A percentile compares a stretch with the other conserved stretches of the same genome.
These are phyloP conservation scores for Glutinoglossum americanum DNA, from an alignment of 495 filamentous ascomycete genomes.

Conservation along the genomic window DNA sequence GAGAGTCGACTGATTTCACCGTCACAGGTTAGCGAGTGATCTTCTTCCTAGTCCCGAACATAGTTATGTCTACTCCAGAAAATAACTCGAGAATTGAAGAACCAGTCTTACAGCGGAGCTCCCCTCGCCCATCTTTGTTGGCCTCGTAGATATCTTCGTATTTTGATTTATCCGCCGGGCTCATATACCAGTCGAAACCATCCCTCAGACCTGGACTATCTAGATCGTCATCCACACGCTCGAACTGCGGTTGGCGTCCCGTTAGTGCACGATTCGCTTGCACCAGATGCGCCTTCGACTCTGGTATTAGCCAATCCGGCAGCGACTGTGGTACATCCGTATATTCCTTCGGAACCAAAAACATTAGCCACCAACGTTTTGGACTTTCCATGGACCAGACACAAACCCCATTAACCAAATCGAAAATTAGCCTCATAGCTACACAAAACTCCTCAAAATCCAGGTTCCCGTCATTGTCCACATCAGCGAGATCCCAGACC, in stretches of 20 bases:
- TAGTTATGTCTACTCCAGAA: not conserved
- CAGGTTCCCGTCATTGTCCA: slow-evolving; percentile 86
- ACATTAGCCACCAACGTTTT: not conserved
- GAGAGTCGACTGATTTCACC: slow-evolving; percentile 38
- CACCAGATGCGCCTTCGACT: slow-evolving; percentile 89
- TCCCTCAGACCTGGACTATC: slow-evolving; percentile 71
- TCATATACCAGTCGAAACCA: slow-evolving; percentile 99
- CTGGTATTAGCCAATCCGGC: slow-evolving; percentile 90
- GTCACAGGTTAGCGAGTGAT: not conserved
- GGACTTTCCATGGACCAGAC: not conserved
- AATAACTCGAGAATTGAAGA: not conserved
- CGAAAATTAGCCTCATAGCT: slow-evolving; percentile 92
- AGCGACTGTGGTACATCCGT: slow-evolving; percentile 59
- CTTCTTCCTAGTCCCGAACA: not conserved
- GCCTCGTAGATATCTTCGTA: slow-evolving; percentile 93
- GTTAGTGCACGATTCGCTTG: slow-evolving; percentile 69
- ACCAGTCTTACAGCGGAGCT: slow-evolving; percentile 46
- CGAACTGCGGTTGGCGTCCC: slow-evolving; percentile 53
- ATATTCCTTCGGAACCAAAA: slow-evolving; percentile 52
- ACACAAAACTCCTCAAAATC: slow-evolving; percentile 99
- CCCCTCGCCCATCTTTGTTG: slow-evolving; percentile 64
- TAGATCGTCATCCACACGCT: slow-evolving; percentile 48
- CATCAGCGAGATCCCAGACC: slow-evolving; percentile 94
- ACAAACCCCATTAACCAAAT: slow-evolving; percentile 82
- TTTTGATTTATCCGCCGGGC: slow-evolving; percentile 64